Evolutionary conservation across 768 basidiomycete species (phyloP), one percentile per base, ranked within the genome.

Genomic region (Ramaria sp.): DNA sequence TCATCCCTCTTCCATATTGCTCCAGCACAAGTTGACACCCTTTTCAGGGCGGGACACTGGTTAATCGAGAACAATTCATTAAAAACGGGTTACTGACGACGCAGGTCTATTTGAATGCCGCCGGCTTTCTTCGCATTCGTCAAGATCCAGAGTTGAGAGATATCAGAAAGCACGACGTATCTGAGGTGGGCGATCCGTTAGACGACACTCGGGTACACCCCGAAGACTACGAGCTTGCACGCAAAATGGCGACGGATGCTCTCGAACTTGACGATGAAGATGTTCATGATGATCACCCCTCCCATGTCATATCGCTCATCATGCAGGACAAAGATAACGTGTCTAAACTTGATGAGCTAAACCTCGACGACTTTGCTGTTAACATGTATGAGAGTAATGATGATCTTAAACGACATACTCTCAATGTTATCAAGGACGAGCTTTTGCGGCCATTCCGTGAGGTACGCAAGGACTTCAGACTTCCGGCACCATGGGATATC

Each of bases 261-360:
- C 77, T 98, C 13, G 96, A 97, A 64, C 77, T 91, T n/a, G 96
- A 99, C 60, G 93, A 95, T 62, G 96, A 98, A 66, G 96, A 99
- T 69, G 77, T 92, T 32, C 88, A 88, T 54, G 89, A 90, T 59
- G 82, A 88, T 62, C 88, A 95, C 65, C 88, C 93, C 25, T 98
- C 96, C 1, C 82, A 86, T 60, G 85, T 89, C 7, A 91, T 99
- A 43, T 78, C 79, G 13, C 69, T 83, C 44, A 84, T 99, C 65
- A 90, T 96, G 83, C 75, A 80, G 39, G 90, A 95, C 65, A 72
- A 69, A 25, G 83, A 91, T 57, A 82, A 80, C 59, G 84, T 79
- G 55, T 78, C 75, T 62, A 95, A 93, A 69, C 73, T 99, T 15
- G 77, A 83, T 52, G 91, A 94, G 60, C 81, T 98, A 53, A 96